phyloP scores from a whole-genome alignment of 352 stramenopile species.

The Globisporangium echinulatum region DNA sequence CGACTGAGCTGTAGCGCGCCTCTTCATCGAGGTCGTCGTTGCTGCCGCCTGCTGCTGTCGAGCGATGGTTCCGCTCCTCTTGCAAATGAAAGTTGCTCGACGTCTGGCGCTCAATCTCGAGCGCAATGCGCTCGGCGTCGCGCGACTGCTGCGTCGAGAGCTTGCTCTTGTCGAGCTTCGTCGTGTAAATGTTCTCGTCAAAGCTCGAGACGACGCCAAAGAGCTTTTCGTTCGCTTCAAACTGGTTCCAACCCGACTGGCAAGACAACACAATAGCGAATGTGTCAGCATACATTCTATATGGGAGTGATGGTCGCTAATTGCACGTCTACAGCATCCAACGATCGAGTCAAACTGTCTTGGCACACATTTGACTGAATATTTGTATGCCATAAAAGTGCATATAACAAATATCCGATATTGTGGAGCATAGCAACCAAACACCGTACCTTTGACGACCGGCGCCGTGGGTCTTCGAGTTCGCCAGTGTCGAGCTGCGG shows the following conservation, averaged over 20 bases:
- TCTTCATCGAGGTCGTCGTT: conserved; percentile 93
- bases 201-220: conserved; percentile 95
- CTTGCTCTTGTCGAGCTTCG: conserved; percentile 90
- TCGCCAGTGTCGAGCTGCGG: conserved; percentile 69
- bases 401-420: not conserved
- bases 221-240: conserved; percentile 94
- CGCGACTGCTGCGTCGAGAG: conserved; percentile 85
- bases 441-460: conserved; percentile 30
- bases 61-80: conserved; percentile 87
- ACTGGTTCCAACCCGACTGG: conserved; percentile 92
- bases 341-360: too few relatives aligned
- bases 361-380: not conserved
- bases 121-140: conserved; percentile 90
- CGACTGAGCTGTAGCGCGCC: conserved; percentile 93
- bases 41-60: conserved; percentile 27
- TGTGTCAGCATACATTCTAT: not conserved
- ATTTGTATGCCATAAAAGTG: not conserved
- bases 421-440: not conserved
- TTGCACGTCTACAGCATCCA: too few relatives aligned
- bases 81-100: conserved; percentile 92
- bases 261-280: not conserved
- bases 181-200: conserved; percentile 99
- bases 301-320: not conserved
- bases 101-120: conserved; percentile 92
- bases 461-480: conserved; percentile 49